These are phyloP conservation scores for Trichoderma harzianum DNA, from an alignment of 2,329 filamentous ascomycete species.

Conservation along the genomic window DNA sequence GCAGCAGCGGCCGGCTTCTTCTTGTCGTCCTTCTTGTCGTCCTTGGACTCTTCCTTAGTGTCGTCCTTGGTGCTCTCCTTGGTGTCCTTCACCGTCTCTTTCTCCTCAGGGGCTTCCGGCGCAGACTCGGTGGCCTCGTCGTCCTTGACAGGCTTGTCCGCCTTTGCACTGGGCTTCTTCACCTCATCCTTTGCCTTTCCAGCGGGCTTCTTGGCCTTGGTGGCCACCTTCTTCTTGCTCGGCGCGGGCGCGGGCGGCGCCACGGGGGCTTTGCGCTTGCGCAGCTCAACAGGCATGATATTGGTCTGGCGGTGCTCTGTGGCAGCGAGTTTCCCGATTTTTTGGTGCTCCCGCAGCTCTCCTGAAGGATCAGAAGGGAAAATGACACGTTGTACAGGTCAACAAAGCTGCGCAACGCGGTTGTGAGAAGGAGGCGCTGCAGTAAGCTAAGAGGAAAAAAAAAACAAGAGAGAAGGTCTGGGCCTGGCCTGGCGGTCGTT, in stretches of 20 bases:
- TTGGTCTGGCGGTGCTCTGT: background rate
- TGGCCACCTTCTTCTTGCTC: conserved; percentile 42
- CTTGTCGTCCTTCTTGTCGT: conserved; percentile 37
- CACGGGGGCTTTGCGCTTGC: conserved; percentile 59
- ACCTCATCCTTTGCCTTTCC: conserved; percentile 20
- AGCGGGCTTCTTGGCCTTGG: conserved; percentile 30
- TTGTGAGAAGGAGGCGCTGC: conserved; percentile 6
- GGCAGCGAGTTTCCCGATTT: background rate
- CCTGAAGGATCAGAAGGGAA: background rate
- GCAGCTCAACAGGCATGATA: conserved; percentile 55
- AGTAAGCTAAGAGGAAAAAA: conserved; percentile 13
- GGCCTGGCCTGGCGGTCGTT: conserved; percentile 14
- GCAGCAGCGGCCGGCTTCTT: conserved; percentile 32
- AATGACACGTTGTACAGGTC: conserved; percentile 7
- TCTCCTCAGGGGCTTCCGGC: conserved; percentile 11
- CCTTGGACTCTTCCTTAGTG: conserved; percentile 35
- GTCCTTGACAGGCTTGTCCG: conserved; percentile 15
- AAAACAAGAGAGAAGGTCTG: conserved; percentile 15
- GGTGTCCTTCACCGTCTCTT: conserved; percentile 20
- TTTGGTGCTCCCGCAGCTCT: background rate
- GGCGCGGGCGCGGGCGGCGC: conserved; percentile 45
- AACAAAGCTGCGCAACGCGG: conserved; percentile 8
- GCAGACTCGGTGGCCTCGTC: conserved; percentile 15
- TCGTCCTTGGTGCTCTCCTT: conserved; percentile 36
- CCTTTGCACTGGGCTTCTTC: conserved; percentile 17